A percentile compares a stretch with the other conserved stretches of the same genome.
Conservation (phyloP, 2,329 filamentous ascomycete species). For the Phoma sp. region DNA sequence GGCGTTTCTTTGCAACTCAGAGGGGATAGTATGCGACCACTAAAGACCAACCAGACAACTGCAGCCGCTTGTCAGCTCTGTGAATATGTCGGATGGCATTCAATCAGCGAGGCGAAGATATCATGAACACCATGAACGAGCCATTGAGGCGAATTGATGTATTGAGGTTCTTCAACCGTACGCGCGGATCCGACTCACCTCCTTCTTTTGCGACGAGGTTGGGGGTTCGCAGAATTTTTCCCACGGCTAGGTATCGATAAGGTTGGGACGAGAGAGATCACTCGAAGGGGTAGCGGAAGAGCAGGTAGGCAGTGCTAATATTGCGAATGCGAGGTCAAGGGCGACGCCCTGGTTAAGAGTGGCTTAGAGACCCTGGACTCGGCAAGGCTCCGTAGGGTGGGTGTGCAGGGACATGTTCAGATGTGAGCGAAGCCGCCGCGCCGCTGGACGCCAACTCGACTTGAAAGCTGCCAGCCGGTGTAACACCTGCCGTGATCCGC, state of each 20-base stretch:
- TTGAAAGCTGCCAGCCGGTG: conserved; percentile 29
- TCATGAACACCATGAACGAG: conserved; percentile 19
- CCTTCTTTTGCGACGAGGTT: conserved; percentile 29
- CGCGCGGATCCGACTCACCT: conserved; percentile 26
- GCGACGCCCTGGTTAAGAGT: conserved; percentile 36
- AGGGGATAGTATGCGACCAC: conserved; percentile 29
- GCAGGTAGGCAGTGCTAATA: background rate
- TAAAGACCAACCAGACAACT: conserved; percentile 37
- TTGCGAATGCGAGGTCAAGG: conserved; percentile 15
- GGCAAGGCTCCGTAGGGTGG: conserved; percentile 37
- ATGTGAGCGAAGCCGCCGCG: conserved; percentile 31
- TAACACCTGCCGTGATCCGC: conserved; percentile 33
- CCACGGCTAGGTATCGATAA: conserved; percentile 34
- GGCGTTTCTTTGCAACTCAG: conserved; percentile 25
- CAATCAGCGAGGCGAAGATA: conserved; percentile 27
- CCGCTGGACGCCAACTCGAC: conserved; percentile 29
- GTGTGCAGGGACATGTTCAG: conserved; percentile 36
- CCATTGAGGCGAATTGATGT: conserved; percentile 24
- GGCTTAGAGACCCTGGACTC: conserved; percentile 29
- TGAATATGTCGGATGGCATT: conserved; percentile 23
- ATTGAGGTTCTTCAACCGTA: conserved; percentile 12
- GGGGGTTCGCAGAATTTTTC: conserved; percentile 25
- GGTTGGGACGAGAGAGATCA: conserved; percentile 1
- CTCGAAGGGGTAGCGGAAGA: conserved; percentile 1
- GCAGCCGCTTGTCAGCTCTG: conserved; percentile 36